Evolutionary conservation across 192 early-diverging fungal genomes (phyloP).

Genomic region (Backusella liffmaniae): DNA sequence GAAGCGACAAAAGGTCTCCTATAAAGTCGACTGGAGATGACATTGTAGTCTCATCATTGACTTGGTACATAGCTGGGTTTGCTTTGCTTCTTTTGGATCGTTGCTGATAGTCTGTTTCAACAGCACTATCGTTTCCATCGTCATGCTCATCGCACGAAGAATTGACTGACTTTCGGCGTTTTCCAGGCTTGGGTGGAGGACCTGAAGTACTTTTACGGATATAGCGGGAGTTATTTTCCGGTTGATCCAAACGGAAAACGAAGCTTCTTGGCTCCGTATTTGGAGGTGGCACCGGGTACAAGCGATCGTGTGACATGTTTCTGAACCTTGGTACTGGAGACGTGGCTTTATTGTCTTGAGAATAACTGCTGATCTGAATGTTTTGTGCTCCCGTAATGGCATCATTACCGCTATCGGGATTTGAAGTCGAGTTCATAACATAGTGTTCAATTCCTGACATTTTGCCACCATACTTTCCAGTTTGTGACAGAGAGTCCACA

Average conservation of each 20-base stretch:
- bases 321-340: neutral
- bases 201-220: neutral
- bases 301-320: neutral
- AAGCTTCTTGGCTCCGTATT: neutral
- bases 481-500: slow-evolving; percentile 23
- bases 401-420: neutral
- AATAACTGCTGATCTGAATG: neutral
- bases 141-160: neutral
- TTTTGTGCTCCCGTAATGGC: neutral
- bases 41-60: neutral
- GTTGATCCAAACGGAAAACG: neutral
- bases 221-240: neutral
- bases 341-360: neutral
- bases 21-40: neutral
- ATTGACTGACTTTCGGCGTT: neutral
- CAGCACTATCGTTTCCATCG: neutral
- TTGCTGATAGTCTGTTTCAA: neutral
- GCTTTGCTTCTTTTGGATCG: neutral
- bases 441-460: neutral
- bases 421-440: neutral
- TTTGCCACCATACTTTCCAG: neutral
- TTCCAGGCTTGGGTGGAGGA: neutral
- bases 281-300: neutral
- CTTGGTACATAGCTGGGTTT: neutral
- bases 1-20: neutral